Evolutionary conservation across 208 protist species (phyloP), one percentile per base, ranked within the genome.

Genomic region (Phytomonas francai): DNA sequence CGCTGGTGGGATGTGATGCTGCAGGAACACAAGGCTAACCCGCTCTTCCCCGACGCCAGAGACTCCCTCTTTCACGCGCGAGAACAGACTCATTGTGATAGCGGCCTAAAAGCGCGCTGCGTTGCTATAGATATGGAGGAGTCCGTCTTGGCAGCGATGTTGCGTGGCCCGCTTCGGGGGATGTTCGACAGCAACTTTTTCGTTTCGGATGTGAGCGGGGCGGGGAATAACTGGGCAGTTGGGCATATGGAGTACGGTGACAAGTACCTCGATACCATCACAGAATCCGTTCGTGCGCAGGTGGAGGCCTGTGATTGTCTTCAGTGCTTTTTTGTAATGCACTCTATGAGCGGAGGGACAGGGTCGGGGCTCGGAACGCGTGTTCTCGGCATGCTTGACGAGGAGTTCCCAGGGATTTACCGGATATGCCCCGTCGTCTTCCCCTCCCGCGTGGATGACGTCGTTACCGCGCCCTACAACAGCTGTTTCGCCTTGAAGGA

Each of bases 81-180:
- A 6, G 22, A 39, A 22, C 32, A 2, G 30, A 2, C 62, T 3
- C 1, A 19, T 29, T 2, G 33, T 3, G 11, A 14, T 70, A 19
- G 2, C 12, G 31, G 25, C 16, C 74, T 97, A 0, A 96, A 91
- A 64, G 96, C 96, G 16, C 86, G 96, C 34, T 97, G 97, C 45
- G 89, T 99, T 16, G 83, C 97, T 0, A 84, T 99, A 30, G 97
- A 99, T 76, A 98, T 98, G 91, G 96, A 99, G 80, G 84, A 98
- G 64, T 95, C 95, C 66, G 97, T 98, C 8, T 73, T 98, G 59
- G 76, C 82, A 31, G 65, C 87, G 16, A 87, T 97, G 77, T 33
- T 97, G 59, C 73, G 79, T 30, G 81, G 91, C 0, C 88, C 91
- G 4, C 76, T 98, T 27, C 77, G 76, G 14, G 74, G 86, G 39